These are phyloP conservation scores for Spiromastix sp. DNA, from an alignment of 2,329 filamentous ascomycete species.

Conservation along the genomic window DNA sequence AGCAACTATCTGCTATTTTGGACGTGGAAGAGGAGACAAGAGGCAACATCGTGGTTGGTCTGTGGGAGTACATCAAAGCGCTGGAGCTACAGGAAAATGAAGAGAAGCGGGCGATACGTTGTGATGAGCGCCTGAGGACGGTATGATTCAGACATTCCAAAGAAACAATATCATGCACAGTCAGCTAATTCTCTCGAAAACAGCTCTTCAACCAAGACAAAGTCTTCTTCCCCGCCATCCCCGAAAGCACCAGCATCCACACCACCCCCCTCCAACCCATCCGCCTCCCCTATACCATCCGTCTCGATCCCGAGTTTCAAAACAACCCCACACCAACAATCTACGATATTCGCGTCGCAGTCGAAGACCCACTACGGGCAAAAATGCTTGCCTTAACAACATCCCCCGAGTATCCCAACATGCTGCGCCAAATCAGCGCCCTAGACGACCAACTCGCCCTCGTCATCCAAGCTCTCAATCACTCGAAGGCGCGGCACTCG, in stretches of 20 bases:
- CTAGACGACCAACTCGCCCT: constrained; percentile 81
- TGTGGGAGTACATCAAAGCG: constrained; percentile 90
- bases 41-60: constrained; percentile 75
- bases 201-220: constrained; percentile 66
- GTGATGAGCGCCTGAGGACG: constrained; percentile 69
- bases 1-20: constrained; percentile 69
- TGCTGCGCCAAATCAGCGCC: constrained; percentile 62
- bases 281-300: constrained; percentile 82
- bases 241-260: constrained; percentile 68
- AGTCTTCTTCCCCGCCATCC: constrained; percentile 76
- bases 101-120: constrained; percentile 84
- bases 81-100: constrained; percentile 87
- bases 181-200: constrained; percentile 1
- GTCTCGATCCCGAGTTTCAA: constrained; percentile 77
- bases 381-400: constrained; percentile 56
- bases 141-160: constrained; percentile 50
- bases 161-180: too few species aligned
- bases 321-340: constrained; percentile 66
- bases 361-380: constrained; percentile 70
- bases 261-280: constrained; percentile 71
- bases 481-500: constrained; percentile 80
- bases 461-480: constrained; percentile 69
- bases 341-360: constrained; percentile 77
- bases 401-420: constrained; percentile 58
- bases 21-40: constrained; percentile 81